These are phyloP conservation scores for Magnolia sinica DNA, from an alignment of 164 flowering plant genomes.

Conservation along the genomic window DNA sequence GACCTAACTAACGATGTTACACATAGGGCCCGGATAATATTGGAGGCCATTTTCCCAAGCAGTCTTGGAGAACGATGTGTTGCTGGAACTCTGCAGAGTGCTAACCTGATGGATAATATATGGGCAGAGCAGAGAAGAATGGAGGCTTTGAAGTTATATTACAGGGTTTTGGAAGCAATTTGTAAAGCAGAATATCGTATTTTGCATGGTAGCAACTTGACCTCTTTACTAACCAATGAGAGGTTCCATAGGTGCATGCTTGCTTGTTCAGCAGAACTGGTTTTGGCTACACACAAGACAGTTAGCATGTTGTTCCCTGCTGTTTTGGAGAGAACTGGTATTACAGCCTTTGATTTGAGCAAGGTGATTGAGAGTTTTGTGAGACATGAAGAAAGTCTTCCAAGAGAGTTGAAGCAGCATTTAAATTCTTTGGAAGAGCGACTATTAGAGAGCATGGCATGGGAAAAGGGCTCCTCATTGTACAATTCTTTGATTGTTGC, in stretches of 20 bases:
- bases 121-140: constrained; percentile 95
- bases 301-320: constrained; percentile 95
- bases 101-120: constrained; percentile 78
- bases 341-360: constrained; percentile 99
- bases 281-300: constrained; percentile 92
- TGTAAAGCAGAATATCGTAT: constrained; percentile 85
- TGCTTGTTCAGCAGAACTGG: constrained; percentile 96
- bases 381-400: constrained; percentile 92
- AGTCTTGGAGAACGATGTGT: constrained; percentile 57
- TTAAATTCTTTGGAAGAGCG: constrained; percentile 92
- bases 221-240: constrained; percentile 86
- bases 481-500: constrained; percentile 95
- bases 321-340: constrained; percentile 90
- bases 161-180: constrained; percentile 88
- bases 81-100: constrained; percentile 50
- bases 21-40: constrained; percentile 73
- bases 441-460: constrained; percentile 92
- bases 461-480: constrained; percentile 98
- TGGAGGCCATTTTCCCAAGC: constrained; percentile 93
- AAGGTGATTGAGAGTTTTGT: constrained; percentile 98
- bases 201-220: constrained; percentile 70
- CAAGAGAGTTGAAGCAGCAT: constrained; percentile 90
- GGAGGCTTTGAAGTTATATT: constrained; percentile 85
- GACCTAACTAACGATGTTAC: constrained; percentile 69
- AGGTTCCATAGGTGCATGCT: constrained; percentile 99